Conservation (phyloP, 2,329 filamentous ascomycete species). For the Dactylonectria estremocensis region DNA sequence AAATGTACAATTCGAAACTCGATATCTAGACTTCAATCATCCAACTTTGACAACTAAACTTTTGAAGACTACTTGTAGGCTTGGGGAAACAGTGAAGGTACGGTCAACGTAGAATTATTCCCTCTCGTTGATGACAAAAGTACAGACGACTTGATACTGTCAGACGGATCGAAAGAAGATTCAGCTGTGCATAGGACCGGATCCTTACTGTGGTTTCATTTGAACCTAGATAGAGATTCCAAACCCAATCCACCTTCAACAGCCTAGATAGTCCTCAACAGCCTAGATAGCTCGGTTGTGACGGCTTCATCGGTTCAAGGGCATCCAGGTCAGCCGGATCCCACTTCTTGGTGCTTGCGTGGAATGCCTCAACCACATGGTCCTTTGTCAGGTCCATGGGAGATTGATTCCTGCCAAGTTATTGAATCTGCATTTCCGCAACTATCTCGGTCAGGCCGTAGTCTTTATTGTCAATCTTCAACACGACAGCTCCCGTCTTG, state of each 20-base stretch:
- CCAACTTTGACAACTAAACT: background rate
- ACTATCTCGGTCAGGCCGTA: background rate
- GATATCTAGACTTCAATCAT: background rate
- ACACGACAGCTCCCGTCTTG: background rate
- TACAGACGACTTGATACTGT: background rate
- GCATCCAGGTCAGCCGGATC: background rate
- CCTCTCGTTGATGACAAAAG: background rate
- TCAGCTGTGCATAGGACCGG: background rate
- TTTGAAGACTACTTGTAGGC: background rate
- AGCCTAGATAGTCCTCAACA: too few species aligned
- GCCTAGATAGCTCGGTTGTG: too few species aligned
- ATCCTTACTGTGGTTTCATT: background rate
- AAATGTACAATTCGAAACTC: background rate
- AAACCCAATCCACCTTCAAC: too few species aligned
- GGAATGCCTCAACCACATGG: background rate
- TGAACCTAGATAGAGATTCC: too few species aligned
- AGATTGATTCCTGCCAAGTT: slow-evolving; percentile 3
- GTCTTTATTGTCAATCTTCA: background rate
- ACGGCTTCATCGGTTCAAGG: too few species aligned
- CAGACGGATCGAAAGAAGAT: background rate
- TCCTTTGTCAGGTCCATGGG: slow-evolving; percentile 3
- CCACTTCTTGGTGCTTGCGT: background rate
- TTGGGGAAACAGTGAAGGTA: background rate
- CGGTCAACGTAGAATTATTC: slow-evolving; percentile 1
- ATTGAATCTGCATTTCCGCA: slow-evolving; percentile 4